phyloP scores from a whole-genome alignment of 148 eudicot species.

The Fagopyrum esculentum region DNA sequence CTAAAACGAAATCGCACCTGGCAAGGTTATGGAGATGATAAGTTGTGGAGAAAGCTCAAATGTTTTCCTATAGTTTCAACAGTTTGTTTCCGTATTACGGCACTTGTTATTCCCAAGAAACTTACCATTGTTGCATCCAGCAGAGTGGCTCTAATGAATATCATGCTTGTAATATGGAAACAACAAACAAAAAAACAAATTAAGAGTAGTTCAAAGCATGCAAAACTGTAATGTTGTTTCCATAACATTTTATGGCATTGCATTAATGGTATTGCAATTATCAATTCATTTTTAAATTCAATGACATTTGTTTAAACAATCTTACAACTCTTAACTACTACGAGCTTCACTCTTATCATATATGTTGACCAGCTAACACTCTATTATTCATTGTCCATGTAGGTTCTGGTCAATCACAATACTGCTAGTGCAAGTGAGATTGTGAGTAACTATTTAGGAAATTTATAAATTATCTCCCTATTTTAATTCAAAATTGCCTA shows the following conservation, averaged over 20 bases:
- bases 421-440: slow-evolving; percentile 99
- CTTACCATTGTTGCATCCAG: neutral
- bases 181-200: neutral
- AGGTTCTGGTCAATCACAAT: slow-evolving; percentile 90
- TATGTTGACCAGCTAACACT: neutral
- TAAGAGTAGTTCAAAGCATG: neutral
- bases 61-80: too few relatives aligned
- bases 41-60: neutral
- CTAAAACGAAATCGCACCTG: neutral
- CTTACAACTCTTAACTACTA: neutral
- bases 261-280: too few relatives aligned
- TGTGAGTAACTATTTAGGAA: slow-evolving; percentile 35
- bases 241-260: too few relatives aligned
- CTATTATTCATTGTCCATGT: slow-evolving; percentile 20
- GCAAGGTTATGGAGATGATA: neutral
- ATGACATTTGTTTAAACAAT: neutral
- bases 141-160: neutral
- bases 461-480: slow-evolving; percentile 9
- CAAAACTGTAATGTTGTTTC: too few relatives aligned
- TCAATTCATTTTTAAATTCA: neutral
- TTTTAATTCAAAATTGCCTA: slow-evolving; percentile 14
- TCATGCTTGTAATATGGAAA: neutral
- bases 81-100: neutral
- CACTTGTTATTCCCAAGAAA: neutral
- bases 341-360: neutral